Evolutionary conservation across 495 filamentous ascomycete species (phyloP).

Genomic region (Halenospora varia): DNA sequence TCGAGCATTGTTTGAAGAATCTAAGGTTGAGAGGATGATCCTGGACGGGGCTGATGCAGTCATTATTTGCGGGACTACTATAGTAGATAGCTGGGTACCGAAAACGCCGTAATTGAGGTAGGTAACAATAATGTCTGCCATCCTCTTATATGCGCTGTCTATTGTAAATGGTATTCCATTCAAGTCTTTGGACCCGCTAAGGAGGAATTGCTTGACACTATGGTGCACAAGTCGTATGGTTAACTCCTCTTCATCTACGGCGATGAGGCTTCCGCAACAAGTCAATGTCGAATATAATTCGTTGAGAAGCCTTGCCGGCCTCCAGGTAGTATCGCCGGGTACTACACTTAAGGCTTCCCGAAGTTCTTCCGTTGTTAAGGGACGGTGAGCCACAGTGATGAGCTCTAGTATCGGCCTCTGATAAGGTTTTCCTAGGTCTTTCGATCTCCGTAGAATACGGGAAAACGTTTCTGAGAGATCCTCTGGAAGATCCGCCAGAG

Average conservation of each 20-base stretch:
- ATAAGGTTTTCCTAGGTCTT: constrained; percentile 15
- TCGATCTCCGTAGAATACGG: constrained; percentile 33
- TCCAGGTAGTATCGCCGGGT: constrained; percentile 32
- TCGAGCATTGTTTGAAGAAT: constrained; percentile 21
- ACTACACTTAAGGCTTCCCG: constrained; percentile 39
- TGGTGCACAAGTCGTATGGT: constrained; percentile 38
- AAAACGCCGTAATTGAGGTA: constrained; percentile 41
- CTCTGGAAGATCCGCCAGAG: constrained; percentile 37
- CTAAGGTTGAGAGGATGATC: constrained; percentile 27
- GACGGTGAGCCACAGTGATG: constrained; percentile 30
- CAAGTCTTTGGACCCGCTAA: constrained; percentile 21
- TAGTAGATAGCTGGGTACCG: constrained; percentile 29
- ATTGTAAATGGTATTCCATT: constrained; percentile 20
- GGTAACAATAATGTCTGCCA: constrained; percentile 35
- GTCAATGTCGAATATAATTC: constrained; percentile 31
- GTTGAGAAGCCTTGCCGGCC: constrained; percentile 31
- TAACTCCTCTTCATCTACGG: constrained; percentile 40
- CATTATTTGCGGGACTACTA: constrained; percentile 20
- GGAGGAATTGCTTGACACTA: constrained; percentile 40
- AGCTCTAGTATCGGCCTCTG: constrained; percentile 31
- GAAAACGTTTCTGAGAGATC: constrained; percentile 37
- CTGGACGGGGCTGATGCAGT: constrained; percentile 23
- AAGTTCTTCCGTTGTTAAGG: constrained; percentile 37
- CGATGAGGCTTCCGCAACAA: constrained; percentile 39
- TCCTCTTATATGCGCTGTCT: constrained; percentile 23